Evolutionary conservation across 208 protist species (phyloP).

Genomic region (Acanthamoeba culbertsoni): DNA sequence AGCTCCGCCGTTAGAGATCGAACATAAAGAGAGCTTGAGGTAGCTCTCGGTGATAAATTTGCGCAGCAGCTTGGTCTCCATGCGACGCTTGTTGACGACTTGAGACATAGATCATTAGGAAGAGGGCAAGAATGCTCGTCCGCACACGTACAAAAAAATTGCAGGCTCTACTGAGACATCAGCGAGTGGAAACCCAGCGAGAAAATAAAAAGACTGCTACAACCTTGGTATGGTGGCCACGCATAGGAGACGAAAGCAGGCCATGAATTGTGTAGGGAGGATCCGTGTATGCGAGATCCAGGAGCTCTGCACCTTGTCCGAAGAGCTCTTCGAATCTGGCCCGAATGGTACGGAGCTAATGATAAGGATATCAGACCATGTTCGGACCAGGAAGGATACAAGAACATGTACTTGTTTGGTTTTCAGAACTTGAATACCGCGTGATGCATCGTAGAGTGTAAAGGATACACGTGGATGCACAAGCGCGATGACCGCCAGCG

Average conservation of each 20-base stretch:
- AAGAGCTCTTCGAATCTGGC: constrained; percentile 41
- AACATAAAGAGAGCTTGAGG: neutral
- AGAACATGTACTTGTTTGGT: neutral
- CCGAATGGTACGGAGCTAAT: constrained; percentile 6
- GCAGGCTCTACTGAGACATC: neutral
- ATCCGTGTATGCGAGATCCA: neutral
- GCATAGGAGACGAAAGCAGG: neutral
- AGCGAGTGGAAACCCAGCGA: neutral
- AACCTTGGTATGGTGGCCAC: constrained; percentile 12
- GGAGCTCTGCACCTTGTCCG: neutral
- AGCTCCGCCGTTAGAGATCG: neutral
- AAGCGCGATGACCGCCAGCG: neutral
- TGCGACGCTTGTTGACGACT: constrained; percentile 5
- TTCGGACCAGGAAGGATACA: neutral
- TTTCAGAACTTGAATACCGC: neutral
- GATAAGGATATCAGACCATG: neutral
- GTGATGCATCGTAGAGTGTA: neutral
- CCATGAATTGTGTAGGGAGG: neutral
- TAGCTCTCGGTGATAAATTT: constrained; percentile 28
- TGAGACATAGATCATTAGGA: neutral
- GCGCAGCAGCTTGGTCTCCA: neutral
- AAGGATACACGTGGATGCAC: neutral
- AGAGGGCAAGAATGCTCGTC: neutral
- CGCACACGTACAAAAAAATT: neutral
- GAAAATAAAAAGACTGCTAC: neutral